Conservation (phyloP, 2,329 filamentous ascomycete species). For the Aspergillus tanneri region DNA sequence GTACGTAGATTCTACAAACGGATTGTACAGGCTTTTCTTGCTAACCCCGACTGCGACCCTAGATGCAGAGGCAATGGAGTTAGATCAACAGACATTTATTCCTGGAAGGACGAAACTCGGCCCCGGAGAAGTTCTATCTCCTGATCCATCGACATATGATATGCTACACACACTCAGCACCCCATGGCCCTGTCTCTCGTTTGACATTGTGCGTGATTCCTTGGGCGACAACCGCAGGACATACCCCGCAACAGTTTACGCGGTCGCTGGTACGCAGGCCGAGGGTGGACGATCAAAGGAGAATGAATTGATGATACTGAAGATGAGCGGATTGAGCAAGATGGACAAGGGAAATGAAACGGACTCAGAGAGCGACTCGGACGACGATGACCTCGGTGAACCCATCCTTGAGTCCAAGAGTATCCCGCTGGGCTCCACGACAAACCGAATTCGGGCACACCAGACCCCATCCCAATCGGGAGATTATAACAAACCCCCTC, state of each 20-base stretch:
- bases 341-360: constrained; percentile 75
- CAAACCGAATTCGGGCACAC: constrained; percentile 88
- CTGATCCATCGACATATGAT: constrained; percentile 92
- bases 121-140: constrained; percentile 83
- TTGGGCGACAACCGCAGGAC: constrained; percentile 85
- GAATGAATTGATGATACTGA: constrained; percentile 94
- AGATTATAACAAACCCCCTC: constrained; percentile 69
- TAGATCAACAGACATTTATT: constrained; percentile 93
- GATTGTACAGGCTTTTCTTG: not conserved
- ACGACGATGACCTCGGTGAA: constrained; percentile 74
- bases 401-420: constrained; percentile 90
- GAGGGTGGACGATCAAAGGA: constrained; percentile 72
- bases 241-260: constrained; percentile 95
- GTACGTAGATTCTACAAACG: constrained; percentile 48
- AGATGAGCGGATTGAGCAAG: constrained; percentile 84
- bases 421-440: constrained; percentile 82
- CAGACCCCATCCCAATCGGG: constrained; percentile 66
- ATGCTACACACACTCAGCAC: constrained; percentile 95
- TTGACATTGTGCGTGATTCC: constrained; percentile 83
- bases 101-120: constrained; percentile 89
- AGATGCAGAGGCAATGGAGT: constrained; percentile 73
- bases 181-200: constrained; percentile 95
- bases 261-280: constrained; percentile 91
- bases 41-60: constrained; percentile 18
- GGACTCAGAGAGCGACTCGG: constrained; percentile 67